Conservation (phyloP, 768 basidiomycete species). For the Boletus rubescentipes region DNA sequence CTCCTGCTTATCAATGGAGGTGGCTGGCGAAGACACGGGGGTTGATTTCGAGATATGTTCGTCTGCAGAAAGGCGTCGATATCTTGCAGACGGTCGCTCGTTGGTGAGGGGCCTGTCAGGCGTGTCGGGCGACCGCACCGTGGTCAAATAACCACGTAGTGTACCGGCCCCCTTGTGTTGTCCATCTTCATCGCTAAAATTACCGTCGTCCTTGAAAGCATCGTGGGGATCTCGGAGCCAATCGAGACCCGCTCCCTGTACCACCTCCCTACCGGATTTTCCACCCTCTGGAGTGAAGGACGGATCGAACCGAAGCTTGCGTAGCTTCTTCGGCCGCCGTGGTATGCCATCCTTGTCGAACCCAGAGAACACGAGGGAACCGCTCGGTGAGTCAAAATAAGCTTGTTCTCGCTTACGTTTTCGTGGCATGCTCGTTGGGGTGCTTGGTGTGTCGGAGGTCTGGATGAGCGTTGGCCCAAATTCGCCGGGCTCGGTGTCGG, state of each 20-base stretch:
- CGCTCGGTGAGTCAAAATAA: slow-evolving; percentile 29
- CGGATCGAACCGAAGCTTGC: slow-evolving; percentile 26
- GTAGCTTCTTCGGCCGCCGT: slow-evolving; percentile 28
- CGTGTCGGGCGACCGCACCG: slow-evolving; percentile 2
- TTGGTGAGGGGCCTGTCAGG: slow-evolving; percentile 5
- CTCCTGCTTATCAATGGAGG: neutral
- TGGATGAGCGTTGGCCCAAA: neutral
- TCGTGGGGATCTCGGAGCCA: neutral
- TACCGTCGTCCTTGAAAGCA: neutral
- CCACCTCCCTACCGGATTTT: neutral
- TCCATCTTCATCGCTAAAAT: neutral
- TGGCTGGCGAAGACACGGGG: neutral
- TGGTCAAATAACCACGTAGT: neutral
- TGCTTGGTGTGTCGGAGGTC: slow-evolving; percentile 25
- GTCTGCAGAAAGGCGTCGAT: neutral
- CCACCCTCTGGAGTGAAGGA: slow-evolving; percentile 20
- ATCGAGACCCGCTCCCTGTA: neutral
- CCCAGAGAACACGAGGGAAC: slow-evolving; percentile 27
- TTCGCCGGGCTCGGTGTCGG: neutral
- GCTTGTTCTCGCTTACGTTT: slow-evolving; percentile 32
- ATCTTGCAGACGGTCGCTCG: neutral
- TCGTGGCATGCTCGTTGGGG: slow-evolving; percentile 16
- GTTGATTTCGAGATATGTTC: neutral
- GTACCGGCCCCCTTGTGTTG: neutral
- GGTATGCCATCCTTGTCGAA: slow-evolving; percentile 33